phyloP scores from a whole-genome alignment of 805 yeast genomes.

The Wickerhamiella cacticola region DNA sequence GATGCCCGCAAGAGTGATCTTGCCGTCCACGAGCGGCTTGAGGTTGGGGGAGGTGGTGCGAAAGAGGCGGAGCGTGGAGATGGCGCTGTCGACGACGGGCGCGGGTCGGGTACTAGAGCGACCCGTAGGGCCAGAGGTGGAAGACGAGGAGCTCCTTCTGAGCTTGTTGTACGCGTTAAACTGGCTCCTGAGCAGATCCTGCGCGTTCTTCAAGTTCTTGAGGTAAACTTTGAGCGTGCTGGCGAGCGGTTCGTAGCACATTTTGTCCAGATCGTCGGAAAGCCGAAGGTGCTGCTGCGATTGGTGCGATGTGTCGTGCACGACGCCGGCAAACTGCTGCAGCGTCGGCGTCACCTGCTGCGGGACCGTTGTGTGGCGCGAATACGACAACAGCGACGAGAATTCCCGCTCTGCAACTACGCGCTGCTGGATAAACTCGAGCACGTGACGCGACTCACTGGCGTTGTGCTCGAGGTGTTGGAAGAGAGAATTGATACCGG shows the following conservation, averaged over 20 bases:
- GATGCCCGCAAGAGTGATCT: conserved; percentile 25
- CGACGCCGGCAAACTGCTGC: conserved; percentile 4
- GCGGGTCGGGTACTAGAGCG: not conserved
- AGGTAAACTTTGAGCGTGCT: not conserved
- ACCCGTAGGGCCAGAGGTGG: not conserved
- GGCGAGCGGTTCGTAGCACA: conserved; percentile 2
- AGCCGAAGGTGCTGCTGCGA: conserved; percentile 10
- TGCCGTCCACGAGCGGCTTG: not conserved
- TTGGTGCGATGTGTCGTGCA: not conserved
- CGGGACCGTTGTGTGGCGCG: conserved; percentile 14
- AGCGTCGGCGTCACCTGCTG: conserved; percentile 16
- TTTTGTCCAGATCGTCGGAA: conserved; percentile 4
- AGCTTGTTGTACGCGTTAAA: conserved; percentile 17
- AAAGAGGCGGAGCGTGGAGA: conserved; percentile 12
- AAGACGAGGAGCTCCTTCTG: not conserved
- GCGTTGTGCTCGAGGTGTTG: conserved; percentile 40
- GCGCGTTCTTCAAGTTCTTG: conserved; percentile 10
- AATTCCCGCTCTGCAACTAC: conserved; percentile 55
- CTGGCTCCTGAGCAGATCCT: not conserved
- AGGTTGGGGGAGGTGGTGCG: conserved; percentile 1
- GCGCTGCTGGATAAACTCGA: conserved; percentile 46
- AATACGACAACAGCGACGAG: conserved; percentile 30
- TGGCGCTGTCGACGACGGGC: conserved; percentile 13
- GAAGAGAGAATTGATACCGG: conserved; percentile 32
- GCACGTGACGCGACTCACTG: conserved; percentile 52